phyloP scores from a whole-genome alignment of 2,329 filamentous ascomycete species.

The Colletotrichum magnum region DNA sequence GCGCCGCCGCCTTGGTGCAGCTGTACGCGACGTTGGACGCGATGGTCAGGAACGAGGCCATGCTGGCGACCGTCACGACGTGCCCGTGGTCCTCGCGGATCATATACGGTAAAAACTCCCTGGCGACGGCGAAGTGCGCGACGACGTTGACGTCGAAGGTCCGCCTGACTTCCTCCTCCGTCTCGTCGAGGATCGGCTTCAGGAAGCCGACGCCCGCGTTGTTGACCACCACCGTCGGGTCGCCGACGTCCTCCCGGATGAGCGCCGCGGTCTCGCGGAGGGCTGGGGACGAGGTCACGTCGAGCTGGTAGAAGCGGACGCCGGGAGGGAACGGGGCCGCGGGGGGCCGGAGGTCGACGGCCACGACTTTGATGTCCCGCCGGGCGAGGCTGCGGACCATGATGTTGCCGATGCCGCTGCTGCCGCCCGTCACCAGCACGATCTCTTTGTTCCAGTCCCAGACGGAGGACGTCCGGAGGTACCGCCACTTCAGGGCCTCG shows the following conservation, averaged over 20 bases:
- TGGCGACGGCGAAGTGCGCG: conserved; percentile 9
- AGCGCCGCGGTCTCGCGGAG: conserved; percentile 57
- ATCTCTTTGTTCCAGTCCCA: conserved; percentile 20
- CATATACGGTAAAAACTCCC: conserved; percentile 14
- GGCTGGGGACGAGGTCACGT: conserved; percentile 10
- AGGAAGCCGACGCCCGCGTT: conserved; percentile 54
- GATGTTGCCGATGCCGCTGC: conserved; percentile 13
- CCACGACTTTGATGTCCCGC: conserved; percentile 9
- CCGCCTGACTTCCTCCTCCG: neutral
- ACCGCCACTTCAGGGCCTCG: neutral
- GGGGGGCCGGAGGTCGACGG: conserved; percentile 13
- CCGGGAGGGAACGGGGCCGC: neutral
- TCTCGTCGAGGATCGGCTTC: conserved; percentile 17
- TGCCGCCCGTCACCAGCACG: conserved; percentile 7
- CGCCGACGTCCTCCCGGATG: conserved; percentile 55
- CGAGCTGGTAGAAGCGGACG: conserved; percentile 7
- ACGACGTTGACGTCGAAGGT: conserved; percentile 17
- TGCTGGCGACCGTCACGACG: conserved; percentile 11
- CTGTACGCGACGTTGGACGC: conserved; percentile 4
- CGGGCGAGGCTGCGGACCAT: conserved; percentile 10
- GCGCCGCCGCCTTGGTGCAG: conserved; percentile 16
- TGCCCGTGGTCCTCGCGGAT: conserved; percentile 11
- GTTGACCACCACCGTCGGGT: conserved; percentile 53
- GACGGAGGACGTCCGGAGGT: neutral
- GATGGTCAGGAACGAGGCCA: conserved; percentile 5